These are phyloP conservation scores for Apiosordaria backusii DNA, from an alignment of 495 filamentous ascomycete genomes.

Conservation along the genomic window DNA sequence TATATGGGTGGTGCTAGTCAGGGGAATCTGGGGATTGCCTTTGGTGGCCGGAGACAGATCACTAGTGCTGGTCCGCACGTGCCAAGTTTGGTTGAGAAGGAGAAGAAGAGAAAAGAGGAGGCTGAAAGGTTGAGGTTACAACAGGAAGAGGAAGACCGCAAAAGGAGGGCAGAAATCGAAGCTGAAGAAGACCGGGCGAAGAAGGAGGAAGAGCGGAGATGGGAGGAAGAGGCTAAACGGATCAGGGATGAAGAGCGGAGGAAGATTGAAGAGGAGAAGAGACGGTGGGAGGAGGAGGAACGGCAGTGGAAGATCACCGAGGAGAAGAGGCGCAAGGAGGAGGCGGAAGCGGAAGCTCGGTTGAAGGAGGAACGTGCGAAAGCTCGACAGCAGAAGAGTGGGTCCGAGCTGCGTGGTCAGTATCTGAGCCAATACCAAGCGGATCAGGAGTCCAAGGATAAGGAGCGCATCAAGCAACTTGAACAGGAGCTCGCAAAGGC, in stretches of 20 bases:
- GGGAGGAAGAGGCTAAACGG: constrained; percentile 74
- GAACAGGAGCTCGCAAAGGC: constrained; percentile 83
- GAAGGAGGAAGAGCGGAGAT: constrained; percentile 67
- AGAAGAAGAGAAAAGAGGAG: constrained; percentile 51
- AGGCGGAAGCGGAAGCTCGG: constrained; percentile 64
- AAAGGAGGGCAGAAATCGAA: constrained; percentile 57
- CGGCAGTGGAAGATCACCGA: constrained; percentile 79
- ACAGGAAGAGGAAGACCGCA: constrained; percentile 64
- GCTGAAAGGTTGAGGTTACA: constrained; percentile 53
- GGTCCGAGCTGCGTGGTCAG: constrained; percentile 72
- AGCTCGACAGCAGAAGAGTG: constrained; percentile 52
- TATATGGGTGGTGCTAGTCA: constrained; percentile 98
- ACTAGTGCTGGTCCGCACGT: constrained; percentile 76
- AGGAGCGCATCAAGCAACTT: constrained; percentile 67
- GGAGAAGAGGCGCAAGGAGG: constrained; percentile 66
- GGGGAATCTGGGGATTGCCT: constrained; percentile 88
- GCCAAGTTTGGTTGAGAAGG: constrained; percentile 61
- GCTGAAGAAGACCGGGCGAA: constrained; percentile 67
- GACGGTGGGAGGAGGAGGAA: constrained; percentile 81
- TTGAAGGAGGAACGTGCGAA: constrained; percentile 61
- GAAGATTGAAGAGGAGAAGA: constrained; percentile 71
- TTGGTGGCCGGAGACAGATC: constrained; percentile 89
- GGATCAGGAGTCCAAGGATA: constrained; percentile 43
- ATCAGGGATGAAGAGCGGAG: constrained; percentile 65
- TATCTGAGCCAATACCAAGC: constrained; percentile 83